Percentiles rank a stretch among this genome's conserved stretches.
These are phyloP conservation scores for Boletus vinaceobasis DNA, from an alignment of 768 basidiomycete species.

Conservation along the genomic window DNA sequence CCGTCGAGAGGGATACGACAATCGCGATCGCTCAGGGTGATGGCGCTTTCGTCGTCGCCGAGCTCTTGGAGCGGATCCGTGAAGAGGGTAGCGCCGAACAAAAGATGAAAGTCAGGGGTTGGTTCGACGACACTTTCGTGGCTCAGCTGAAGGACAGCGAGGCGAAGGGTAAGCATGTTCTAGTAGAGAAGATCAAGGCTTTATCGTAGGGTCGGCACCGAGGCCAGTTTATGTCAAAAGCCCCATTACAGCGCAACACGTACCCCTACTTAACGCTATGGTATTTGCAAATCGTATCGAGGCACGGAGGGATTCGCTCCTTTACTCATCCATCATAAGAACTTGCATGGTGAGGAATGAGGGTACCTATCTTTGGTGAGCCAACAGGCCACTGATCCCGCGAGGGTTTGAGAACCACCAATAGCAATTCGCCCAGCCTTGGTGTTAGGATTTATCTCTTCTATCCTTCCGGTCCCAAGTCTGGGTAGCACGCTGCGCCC, in stretches of 20 bases:
- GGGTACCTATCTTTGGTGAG: neutral
- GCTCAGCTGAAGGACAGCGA: constrained; percentile 49
- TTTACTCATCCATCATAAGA: neutral
- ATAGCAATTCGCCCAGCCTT: neutral
- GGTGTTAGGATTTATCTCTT: too few relatives aligned
- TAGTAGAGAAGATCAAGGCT: constrained; percentile 54
- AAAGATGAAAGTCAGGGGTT: constrained; percentile 46
- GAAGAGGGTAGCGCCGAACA: constrained; percentile 39
- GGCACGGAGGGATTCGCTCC: neutral
- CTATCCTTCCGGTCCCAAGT: too few relatives aligned
- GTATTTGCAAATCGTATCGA: neutral
- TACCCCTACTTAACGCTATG: neutral
- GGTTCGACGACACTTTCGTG: constrained; percentile 53
- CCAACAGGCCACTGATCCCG: neutral
- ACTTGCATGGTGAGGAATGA: neutral
- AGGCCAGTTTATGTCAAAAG: constrained; percentile 9
- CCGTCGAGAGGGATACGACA: constrained; percentile 50
- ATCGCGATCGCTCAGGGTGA: constrained; percentile 55
- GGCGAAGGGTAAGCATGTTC: constrained; percentile 68
- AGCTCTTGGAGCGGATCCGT: constrained; percentile 59
- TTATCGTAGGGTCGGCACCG: constrained; percentile 21
- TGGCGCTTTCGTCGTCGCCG: constrained; percentile 75
- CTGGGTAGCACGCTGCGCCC: too few relatives aligned
- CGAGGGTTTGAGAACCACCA: neutral
- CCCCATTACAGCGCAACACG: neutral